phyloP scores from a whole-genome alignment of 2,329 filamentous ascomycete genomes.

The Xylariales sp. region DNA sequence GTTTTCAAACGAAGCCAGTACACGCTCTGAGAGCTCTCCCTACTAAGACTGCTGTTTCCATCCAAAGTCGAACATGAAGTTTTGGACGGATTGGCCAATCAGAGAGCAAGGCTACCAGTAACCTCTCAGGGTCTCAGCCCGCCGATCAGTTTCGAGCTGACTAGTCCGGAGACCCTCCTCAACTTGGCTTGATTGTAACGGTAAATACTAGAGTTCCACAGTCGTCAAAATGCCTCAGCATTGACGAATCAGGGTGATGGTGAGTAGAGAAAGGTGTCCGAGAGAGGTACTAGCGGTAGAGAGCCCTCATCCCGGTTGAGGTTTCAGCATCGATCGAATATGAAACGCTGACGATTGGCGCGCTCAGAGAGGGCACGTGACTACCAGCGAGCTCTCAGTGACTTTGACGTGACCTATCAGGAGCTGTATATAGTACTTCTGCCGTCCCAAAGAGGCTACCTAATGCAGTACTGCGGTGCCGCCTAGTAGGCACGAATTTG shows the following conservation, averaged over 20 bases:
- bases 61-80: slow-evolving; percentile 11
- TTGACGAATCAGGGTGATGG: slow-evolving; percentile 7
- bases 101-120: slow-evolving; percentile 5
- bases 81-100: slow-evolving; percentile 18
- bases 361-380: slow-evolving; percentile 17
- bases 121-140: slow-evolving; percentile 7
- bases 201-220: slow-evolving; percentile 4
- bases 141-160: slow-evolving; percentile 22
- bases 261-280: slow-evolving; percentile 7
- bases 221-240: slow-evolving; percentile 20
- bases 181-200: slow-evolving; percentile 1
- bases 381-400: not conserved
- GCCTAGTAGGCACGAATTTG: too few species aligned
- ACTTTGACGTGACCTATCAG: slow-evolving; percentile 8
- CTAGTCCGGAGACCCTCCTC: slow-evolving; percentile 15
- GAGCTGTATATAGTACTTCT: slow-evolving; percentile 7
- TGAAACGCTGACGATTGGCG: slow-evolving; percentile 18
- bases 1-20: slow-evolving; percentile 4
- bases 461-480: not conserved
- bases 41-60: slow-evolving; percentile 11
- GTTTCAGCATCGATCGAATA: slow-evolving; percentile 19
- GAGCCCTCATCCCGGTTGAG: slow-evolving; percentile 7
- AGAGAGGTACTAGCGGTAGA: slow-evolving; percentile 6
- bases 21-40: slow-evolving; percentile 9
- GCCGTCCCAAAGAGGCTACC: slow-evolving; percentile 11